Evolutionary conservation across 2,329 filamentous ascomycete species (phyloP).

Genomic region (Furcasterigmium furcatum): DNA sequence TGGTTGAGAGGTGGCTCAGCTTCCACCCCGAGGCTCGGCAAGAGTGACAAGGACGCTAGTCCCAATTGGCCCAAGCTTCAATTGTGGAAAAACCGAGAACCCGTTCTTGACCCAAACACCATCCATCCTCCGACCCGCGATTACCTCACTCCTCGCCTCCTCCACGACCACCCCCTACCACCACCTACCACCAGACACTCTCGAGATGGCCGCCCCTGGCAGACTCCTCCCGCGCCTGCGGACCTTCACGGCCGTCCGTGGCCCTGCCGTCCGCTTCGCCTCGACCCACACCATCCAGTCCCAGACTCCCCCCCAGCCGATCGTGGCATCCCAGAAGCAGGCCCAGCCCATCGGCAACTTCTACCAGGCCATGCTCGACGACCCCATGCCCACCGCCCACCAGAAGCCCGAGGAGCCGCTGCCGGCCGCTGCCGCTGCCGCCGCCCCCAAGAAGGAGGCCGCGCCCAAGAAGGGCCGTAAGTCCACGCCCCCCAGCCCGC

Average conservation of each 20-base stretch:
- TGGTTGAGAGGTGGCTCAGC: no score
- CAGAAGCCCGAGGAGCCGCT: conserved; percentile 42
- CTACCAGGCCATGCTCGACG: conserved; percentile 54
- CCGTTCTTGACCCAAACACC: neutral
- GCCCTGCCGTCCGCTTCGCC: conserved; percentile 21
- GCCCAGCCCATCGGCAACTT: conserved; percentile 50
- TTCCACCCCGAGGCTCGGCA: no score
- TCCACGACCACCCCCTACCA: neutral
- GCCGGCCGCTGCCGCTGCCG: conserved; percentile 25
- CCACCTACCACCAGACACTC: neutral
- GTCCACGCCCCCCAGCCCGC: conserved; percentile 5
- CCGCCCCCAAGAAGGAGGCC: conserved; percentile 9
- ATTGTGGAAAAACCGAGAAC: neutral
- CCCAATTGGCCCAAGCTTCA: no score
- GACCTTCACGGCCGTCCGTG: conserved; percentile 14
- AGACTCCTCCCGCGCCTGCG: conserved; percentile 26
- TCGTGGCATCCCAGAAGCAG: conserved; percentile 29
- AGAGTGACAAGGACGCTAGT: no score
- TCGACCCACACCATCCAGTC: conserved; percentile 20
- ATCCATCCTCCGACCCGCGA: neutral
- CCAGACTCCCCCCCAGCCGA: conserved; percentile 18
- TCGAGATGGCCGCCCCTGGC: conserved; percentile 25
- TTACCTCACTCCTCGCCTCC: neutral
- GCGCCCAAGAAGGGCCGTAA: conserved; percentile 16
- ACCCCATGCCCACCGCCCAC: conserved; percentile 35